A percentile compares a stretch with the other conserved stretches of the same genome.
Evolutionary conservation across 2,329 filamentous ascomycete genomes (phyloP).

Genomic region (Talaromyces marneffei): DNA sequence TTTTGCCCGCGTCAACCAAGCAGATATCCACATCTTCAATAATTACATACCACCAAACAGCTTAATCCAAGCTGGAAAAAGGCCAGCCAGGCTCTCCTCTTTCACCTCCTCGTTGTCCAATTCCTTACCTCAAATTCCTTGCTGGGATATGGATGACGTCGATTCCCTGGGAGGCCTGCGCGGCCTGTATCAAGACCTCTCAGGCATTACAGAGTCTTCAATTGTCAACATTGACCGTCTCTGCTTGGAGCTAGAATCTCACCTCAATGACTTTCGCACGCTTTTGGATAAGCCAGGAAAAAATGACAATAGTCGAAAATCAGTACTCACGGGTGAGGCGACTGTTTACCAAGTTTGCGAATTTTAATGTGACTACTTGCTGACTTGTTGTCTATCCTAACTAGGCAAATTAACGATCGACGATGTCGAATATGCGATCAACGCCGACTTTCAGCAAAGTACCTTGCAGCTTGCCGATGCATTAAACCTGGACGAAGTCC

Average conservation of each 20-base stretch:
- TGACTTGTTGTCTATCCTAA: constrained; percentile 7
- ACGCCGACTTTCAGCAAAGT: constrained; percentile 79
- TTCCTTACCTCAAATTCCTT: constrained; percentile 16
- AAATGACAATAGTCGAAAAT: constrained; percentile 67
- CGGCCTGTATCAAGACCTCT: constrained; percentile 78
- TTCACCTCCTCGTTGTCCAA: constrained; percentile 18
- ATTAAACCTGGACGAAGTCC: constrained; percentile 81
- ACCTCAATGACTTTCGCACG: constrained; percentile 61
- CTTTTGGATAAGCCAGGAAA: constrained; percentile 70
- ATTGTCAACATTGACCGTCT: constrained; percentile 65
- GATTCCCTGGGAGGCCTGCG: constrained; percentile 71
- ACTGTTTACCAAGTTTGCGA: neutral
- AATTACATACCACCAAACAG: neutral
- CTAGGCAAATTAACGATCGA: constrained; percentile 69
- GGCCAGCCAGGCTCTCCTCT: constrained; percentile 22
- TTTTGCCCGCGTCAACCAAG: constrained; percentile 23
- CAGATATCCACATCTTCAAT: neutral
- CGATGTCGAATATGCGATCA: constrained; percentile 71
- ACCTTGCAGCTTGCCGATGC: constrained; percentile 78
- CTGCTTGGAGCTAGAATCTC: constrained; percentile 58
- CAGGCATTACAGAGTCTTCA: constrained; percentile 66
- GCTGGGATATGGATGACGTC: constrained; percentile 60
- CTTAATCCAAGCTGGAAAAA: constrained; percentile 13
- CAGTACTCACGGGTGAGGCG: constrained; percentile 59
- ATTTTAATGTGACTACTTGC: neutral